phyloP scores from a whole-genome alignment of 495 filamentous ascomycete species.

The Aspergillus bridgeri region DNA sequence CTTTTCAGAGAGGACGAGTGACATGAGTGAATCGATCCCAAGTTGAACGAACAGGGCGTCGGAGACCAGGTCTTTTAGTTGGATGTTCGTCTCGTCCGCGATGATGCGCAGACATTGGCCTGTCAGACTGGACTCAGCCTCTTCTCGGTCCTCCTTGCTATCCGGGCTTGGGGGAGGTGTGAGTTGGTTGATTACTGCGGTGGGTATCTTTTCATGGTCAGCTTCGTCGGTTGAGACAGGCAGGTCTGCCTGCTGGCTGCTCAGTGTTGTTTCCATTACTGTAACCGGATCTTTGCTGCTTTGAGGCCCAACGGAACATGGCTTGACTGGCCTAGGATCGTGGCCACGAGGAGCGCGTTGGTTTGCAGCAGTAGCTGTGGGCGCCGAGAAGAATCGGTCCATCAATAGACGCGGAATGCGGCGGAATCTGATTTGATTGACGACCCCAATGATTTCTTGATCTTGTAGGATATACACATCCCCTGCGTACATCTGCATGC shows the following conservation, averaged over 20 bases:
- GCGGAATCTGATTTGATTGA: slow-evolving; percentile 33
- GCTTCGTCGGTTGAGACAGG: no score
- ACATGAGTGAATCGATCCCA: slow-evolving; percentile 33
- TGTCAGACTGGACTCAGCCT: no score
- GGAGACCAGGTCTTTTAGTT: slow-evolving; percentile 8
- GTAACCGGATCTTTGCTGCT: neutral
- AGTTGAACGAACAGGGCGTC: slow-evolving; percentile 13
- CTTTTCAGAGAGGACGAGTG: slow-evolving; percentile 36
- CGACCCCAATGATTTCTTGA: slow-evolving; percentile 29
- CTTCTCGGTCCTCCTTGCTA: no score
- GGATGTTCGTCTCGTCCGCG: slow-evolving; percentile 12
- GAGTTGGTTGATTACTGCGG: no score
- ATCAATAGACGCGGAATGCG: slow-evolving; percentile 30
- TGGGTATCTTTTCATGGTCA: no score
- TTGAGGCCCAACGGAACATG: neutral
- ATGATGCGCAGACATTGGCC: neutral
- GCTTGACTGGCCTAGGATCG: no score
- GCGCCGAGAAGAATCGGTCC: slow-evolving; percentile 29
- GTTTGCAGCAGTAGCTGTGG: no score
- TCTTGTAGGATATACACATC: slow-evolving; percentile 39
- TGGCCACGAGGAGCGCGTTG: no score
- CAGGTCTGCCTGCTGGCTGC: no score
- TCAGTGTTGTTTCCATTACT: no score
- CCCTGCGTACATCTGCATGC: slow-evolving; percentile 23
- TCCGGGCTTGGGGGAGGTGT: no score